A percentile compares a stretch with the other conserved stretches of the same genome.
Evolutionary conservation across 257 asterid species (phyloP).

Genomic region (Rhazya stricta): DNA sequence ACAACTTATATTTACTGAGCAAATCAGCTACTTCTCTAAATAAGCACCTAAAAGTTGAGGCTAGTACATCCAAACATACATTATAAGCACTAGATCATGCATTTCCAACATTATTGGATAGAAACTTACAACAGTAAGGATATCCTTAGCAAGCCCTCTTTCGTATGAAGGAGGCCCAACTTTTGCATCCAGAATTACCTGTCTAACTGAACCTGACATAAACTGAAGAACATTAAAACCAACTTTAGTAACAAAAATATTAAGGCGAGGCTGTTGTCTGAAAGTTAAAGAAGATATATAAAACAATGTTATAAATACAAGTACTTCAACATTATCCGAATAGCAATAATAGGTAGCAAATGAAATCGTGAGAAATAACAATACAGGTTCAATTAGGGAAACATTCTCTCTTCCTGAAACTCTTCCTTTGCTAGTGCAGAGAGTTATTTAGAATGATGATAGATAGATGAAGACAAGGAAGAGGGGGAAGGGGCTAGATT

Average conservation of each 20-base stretch:
- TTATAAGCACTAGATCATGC: background rate
- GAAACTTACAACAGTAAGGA: conserved; percentile 63
- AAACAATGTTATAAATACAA: conserved; percentile 3
- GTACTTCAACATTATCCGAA: background rate
- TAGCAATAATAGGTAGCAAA: background rate
- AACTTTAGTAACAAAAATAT: conserved; percentile 20
- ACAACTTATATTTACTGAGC: background rate
- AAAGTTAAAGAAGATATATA: background rate
- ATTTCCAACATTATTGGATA: background rate
- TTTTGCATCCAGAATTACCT: conserved; percentile 85
- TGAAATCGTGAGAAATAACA: background rate
- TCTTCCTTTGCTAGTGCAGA: background rate
- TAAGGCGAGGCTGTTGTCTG: background rate
- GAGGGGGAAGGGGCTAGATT: background rate
- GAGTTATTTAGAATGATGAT: background rate
- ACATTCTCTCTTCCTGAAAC: background rate
- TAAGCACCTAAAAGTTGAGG: background rate
- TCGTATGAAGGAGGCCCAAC: conserved; percentile 85
- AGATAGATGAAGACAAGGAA: background rate
- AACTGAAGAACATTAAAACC: conserved; percentile 42
- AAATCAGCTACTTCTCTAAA: background rate
- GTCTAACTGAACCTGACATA: conserved; percentile 68
- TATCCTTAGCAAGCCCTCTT: conserved; percentile 71
- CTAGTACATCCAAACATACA: background rate
- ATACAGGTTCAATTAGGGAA: background rate